Percentiles rank a stretch among this genome's conserved stretches.
Conservation (phyloP, 768 basidiomycete species). For the Hemileccinum impolitum region DNA sequence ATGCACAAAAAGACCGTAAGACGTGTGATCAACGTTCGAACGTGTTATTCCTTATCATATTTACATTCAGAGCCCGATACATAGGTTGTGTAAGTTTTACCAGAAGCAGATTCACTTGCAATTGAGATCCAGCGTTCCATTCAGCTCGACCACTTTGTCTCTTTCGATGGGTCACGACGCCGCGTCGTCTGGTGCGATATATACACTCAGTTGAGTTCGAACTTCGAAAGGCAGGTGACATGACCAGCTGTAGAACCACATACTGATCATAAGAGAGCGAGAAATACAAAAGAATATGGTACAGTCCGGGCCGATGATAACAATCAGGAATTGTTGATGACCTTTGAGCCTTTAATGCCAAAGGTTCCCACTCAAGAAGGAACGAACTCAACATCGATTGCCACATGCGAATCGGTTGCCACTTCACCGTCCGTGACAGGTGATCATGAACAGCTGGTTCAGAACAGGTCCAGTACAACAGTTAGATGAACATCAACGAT, state of each 20-base stretch:
- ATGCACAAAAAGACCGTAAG: constrained; percentile 15
- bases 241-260: too few relatives aligned
- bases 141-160: too few relatives aligned
- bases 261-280: too few relatives aligned
- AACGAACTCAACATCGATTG: neutral
- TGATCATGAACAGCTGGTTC: neutral
- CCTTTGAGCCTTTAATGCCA: neutral
- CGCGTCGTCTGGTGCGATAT: too few relatives aligned
- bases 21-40: neutral
- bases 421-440: neutral
- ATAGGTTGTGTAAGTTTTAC: neutral
- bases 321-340: neutral
- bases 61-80: neutral
- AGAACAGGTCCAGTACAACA: neutral
- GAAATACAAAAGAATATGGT: neutral
- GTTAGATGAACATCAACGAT: neutral
- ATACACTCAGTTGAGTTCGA: too few relatives aligned
- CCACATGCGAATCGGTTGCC: neutral
- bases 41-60: neutral
- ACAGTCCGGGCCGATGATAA: neutral
- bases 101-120: neutral
- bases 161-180: too few relatives aligned
- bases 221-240: too few relatives aligned
- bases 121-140: neutral
- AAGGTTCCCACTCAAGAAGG: neutral